A percentile compares a stretch with the other conserved stretches of the same genome.
phyloP scores from a whole-genome alignment of 768 basidiomycete species.

The Phlegmacium glaucopus region DNA sequence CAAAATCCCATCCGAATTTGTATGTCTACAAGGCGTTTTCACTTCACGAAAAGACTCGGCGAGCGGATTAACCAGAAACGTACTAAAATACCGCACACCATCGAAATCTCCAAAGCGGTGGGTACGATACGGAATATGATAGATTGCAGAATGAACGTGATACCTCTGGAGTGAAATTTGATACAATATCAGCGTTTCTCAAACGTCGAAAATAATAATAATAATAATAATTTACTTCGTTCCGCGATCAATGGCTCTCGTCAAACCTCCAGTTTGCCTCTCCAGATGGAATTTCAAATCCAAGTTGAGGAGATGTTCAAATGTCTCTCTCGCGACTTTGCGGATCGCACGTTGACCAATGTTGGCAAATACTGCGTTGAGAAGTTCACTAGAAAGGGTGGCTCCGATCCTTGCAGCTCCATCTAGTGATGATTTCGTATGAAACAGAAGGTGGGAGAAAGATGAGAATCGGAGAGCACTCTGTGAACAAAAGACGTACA shows the following conservation, averaged over 20 bases:
- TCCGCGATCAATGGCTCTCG: conserved; percentile 94
- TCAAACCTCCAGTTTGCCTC: conserved; percentile 93
- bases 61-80: neutral
- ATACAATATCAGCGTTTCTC: neutral
- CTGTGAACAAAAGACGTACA: conserved; percentile 53
- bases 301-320: conserved; percentile 87
- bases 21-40: conserved; percentile 59
- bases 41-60: neutral
- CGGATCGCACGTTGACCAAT: conserved; percentile 94
- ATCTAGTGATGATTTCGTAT: conserved; percentile 48
- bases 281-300: conserved; percentile 91
- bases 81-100: conserved; percentile 97
- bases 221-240: conserved; percentile 68
- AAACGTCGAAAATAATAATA: neutral
- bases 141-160: conserved; percentile 91
- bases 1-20: conserved; percentile 98
- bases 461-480: neutral
- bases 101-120: conserved; percentile 91
- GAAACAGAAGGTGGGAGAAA: neutral
- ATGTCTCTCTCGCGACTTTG: conserved; percentile 93
- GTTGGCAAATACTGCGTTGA: conserved; percentile 95
- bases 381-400: conserved; percentile 83
- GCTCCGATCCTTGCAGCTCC: conserved; percentile 89
- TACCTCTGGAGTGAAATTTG: conserved; percentile 62
- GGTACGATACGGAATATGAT: conserved; percentile 94